Evolutionary conservation across 805 yeast genomes (phyloP).

Genomic region (Spencermartinsiella europaea): DNA sequence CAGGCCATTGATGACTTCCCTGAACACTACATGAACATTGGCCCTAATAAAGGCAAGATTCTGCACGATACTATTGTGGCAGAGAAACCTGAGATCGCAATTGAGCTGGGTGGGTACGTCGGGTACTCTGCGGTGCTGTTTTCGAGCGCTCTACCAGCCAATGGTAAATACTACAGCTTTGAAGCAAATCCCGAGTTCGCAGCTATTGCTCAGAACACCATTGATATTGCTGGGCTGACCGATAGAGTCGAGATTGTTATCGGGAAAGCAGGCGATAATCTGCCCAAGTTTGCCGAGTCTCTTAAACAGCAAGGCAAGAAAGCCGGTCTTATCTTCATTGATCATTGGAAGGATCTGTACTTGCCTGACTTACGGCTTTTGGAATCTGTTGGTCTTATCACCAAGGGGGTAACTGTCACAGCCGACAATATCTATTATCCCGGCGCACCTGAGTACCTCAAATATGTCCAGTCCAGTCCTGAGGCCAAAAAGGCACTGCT

Average conservation of each 20-base stretch:
- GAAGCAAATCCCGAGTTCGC: slow-evolving; percentile 15
- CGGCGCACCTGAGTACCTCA: neutral
- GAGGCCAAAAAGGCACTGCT: neutral
- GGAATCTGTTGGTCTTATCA: slow-evolving; percentile 11
- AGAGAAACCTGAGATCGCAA: slow-evolving; percentile 4
- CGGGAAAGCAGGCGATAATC: slow-evolving; percentile 15
- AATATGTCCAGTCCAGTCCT: neutral
- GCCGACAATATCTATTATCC: neutral
- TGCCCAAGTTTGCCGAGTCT: slow-evolving; percentile 8
- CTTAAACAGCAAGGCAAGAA: slow-evolving; percentile 6
- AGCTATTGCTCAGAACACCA: slow-evolving; percentile 13
- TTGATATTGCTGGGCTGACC: slow-evolving; percentile 15
- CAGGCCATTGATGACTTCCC: slow-evolving; percentile 1
- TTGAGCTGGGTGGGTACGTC: slow-evolving; percentile 16
- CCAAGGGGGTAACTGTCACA: slow-evolving; percentile 8
- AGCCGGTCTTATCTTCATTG: slow-evolving; percentile 15
- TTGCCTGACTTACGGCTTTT: slow-evolving; percentile 11
- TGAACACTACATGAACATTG: neutral
- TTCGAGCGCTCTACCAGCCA: slow-evolving; percentile 13
- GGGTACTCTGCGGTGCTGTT: slow-evolving; percentile 16
- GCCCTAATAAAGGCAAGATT: slow-evolving; percentile 1
- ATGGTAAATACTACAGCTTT: slow-evolving; percentile 10
- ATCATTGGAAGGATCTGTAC: slow-evolving; percentile 15
- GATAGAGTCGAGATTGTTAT: slow-evolving; percentile 16
- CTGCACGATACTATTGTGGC: neutral